Base-by-base conservation (phyloP, 768 basidiomycete genomes). In the Pleurotus ostreatus region DNA sequence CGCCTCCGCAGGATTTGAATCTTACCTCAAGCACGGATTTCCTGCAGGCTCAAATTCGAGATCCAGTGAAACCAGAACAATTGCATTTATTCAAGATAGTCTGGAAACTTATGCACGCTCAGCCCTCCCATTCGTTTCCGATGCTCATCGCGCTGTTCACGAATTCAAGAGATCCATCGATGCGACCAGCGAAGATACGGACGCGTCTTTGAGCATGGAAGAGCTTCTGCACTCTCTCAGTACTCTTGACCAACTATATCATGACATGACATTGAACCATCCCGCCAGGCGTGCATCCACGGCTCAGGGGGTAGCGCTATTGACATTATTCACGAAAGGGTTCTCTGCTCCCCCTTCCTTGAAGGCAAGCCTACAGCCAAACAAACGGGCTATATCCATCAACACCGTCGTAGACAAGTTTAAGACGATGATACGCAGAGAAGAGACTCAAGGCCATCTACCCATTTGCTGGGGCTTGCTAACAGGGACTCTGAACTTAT, bases 1-100 rank as follows among this genome's bases (percentile, higher is more conserved):
- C 57, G 92, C 95, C 0, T 97, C 94, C 1, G 83, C 92, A 2
- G 96, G 96, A 1, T 80, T 98, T 58, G 96, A 99, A 65, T 93
- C 94, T 4, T 94, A 85, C 66, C 72, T 83, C 40, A 86, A 89
- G 23, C 97, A 99, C 67, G 97, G 94, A 0, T 89, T 95, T 65
- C 60, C 75, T 13, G 49, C 59, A 4, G 56, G 60, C 61, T 47
- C 66, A 51, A 60, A 70, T 62, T 57, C 66, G 53, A 51, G 71
- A 23, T 39, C n/a, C 22, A 22, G 51, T n/a, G 51, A 53, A 13
- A 41, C n/a, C 5, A 53, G 20, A 22, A 79, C 79, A 18, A 64
- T 83, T 52, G 74, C 76, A 26, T 96, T 94, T 67, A 57, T 95
- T 26, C 78, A 78, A 40, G 82, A 88, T 67, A 89, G 84, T 62